These are phyloP conservation scores for Chytriomyces hyalinus DNA, from an alignment of 192 early-diverging fungal genomes.

Conservation along the genomic window DNA sequence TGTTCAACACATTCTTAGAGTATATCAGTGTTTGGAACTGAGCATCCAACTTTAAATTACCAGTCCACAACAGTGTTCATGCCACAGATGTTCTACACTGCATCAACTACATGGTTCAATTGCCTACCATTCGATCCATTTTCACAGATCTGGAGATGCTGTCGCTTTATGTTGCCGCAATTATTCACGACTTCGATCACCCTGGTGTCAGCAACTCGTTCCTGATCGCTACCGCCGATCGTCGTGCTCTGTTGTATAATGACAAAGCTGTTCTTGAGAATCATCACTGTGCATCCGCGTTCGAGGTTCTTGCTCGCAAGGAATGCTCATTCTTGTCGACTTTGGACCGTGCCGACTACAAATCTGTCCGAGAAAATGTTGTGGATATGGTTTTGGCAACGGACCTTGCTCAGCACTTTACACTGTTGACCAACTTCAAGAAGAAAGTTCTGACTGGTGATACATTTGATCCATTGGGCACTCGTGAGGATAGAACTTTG, in stretches of 20 bases:
- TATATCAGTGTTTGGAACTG: conserved; percentile 7
- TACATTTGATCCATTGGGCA: conserved; percentile 52
- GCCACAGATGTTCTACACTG: conserved; percentile 63
- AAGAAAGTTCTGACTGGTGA: conserved; percentile 53
- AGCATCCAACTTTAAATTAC: conserved; percentile 7
- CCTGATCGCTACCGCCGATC: conserved; percentile 55
- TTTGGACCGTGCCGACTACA: conserved; percentile 47
- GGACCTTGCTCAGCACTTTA: conserved; percentile 58
- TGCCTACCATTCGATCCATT: conserved; percentile 39
- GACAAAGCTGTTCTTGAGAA: conserved; percentile 66
- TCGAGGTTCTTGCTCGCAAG: conserved; percentile 50
- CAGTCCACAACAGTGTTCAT: conserved; percentile 62
- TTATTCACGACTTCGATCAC: conserved; percentile 68
- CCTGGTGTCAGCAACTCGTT: conserved; percentile 65
- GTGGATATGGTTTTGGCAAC: conserved; percentile 65
- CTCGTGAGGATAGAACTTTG: conserved; percentile 50
- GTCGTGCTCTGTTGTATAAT: conserved; percentile 60
- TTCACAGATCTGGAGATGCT: conserved; percentile 59
- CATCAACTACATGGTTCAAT: conserved; percentile 52
- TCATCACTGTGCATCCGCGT: conserved; percentile 63
- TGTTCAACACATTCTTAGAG: not conserved
- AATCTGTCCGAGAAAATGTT: conserved; percentile 49
- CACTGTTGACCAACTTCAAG: conserved; percentile 54
- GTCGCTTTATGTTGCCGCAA: conserved; percentile 57
- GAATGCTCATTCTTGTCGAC: conserved; percentile 53